phyloP scores from a whole-genome alignment of 768 basidiomycete species.

The Terana coerulea region DNA sequence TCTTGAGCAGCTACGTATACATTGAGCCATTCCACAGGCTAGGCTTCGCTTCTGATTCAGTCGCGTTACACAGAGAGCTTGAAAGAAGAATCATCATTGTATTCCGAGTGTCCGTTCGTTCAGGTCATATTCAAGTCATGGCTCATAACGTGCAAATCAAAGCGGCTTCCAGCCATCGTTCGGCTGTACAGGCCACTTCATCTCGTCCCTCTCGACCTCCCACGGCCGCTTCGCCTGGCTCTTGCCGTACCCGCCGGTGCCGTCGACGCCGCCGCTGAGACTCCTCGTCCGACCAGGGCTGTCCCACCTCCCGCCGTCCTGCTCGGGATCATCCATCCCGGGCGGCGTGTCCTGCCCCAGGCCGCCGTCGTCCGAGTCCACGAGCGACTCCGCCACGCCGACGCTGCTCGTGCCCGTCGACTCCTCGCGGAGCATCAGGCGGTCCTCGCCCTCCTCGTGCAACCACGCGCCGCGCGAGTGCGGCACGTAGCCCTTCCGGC shows the following conservation, averaged over 20 bases:
- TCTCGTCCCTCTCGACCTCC: conserved; percentile 40
- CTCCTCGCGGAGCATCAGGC: conserved; percentile 37
- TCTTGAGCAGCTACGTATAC: no score
- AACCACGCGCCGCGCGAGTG: conserved; percentile 28
- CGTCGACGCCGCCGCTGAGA: background rate
- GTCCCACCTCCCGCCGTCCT: background rate
- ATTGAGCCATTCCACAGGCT: no score
- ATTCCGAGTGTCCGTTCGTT: no score
- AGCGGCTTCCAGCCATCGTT: conserved; percentile 53
- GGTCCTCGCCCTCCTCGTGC: conserved; percentile 32
- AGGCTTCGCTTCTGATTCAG: no score
- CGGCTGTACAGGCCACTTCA: conserved; percentile 51
- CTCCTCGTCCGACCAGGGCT: background rate
- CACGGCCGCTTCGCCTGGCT: conserved; percentile 13
- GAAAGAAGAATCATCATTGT: no score
- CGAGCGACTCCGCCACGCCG: background rate
- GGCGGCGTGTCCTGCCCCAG: conserved; percentile 14
- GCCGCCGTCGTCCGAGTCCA: conserved; percentile 9
- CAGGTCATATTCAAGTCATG: no score
- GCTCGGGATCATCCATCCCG: conserved; percentile 33
- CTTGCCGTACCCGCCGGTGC: background rate
- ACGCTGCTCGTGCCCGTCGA: background rate
- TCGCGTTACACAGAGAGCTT: no score
- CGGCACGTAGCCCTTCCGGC: conserved; percentile 53
- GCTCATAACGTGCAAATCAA: no score